Evolutionary conservation across 441 rosid species (phyloP), one percentile per base, ranked within the genome.

Genomic region (Syzygium malaccense): DNA sequence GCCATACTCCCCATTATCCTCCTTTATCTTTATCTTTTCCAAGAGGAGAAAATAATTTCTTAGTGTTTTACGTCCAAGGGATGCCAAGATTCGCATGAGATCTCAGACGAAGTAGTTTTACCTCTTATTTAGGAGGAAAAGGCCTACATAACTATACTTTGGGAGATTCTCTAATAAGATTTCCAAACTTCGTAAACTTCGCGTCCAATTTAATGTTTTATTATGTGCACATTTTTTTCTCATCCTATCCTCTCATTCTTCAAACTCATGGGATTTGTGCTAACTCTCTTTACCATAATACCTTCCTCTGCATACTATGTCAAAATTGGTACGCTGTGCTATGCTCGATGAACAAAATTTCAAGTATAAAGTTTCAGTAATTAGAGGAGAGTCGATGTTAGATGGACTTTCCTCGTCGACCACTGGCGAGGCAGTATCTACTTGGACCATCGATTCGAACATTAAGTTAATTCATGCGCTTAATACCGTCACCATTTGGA

Each of bases 381-480:
- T 32, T 17, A 64, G 41, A 64, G 30, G 26, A 15, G 19, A 32
- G 13, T 18, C 7, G 7, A 32, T 37, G 7, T 68, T 33, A 19
- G 80, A 33, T 37, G 79, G 48, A 33, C 15, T 10, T 0, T 68
- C 28, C 1, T 33, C 4, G 1, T 33, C 33, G 49, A 37, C 26
- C 48, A 33, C 45, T 9, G 7, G 26, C 0, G 14, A 33, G 48
- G 48, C 1, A 0, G 4, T 18, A 19, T 10, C 49, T 10, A 33
- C 26, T 4, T 33, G 6, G 23, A 5, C 11, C 37, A 68, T 68
- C 3, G 8, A 68, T 11, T 68, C 1, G 2, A 68, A 33, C 79
- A 68, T 19, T 9, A 14, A 1, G 33, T 68, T 68, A 32, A 8
- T 32, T 68, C 45, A 18, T 8, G 23, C 0, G 7, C 20, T 13